Evolutionary conservation across 768 basidiomycete species (phyloP), one percentile per base, ranked within the genome.

Genomic region (Kwoniella heveanensis): DNA sequence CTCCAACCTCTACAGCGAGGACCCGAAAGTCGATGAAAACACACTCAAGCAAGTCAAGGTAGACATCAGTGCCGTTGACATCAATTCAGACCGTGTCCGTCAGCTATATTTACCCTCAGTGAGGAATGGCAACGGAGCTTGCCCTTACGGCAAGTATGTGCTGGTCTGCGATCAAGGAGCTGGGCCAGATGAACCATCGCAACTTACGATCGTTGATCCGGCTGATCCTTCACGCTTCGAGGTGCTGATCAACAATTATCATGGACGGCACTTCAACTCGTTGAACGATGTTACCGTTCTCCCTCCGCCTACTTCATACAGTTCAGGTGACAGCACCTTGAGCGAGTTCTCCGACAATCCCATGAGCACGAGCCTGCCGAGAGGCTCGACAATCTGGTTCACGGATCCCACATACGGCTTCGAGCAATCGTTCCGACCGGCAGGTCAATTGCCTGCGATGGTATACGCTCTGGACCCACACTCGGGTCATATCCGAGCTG

Each of bases 111-210:
- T 30, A 10, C 19, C 24, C 7, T 13, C 9, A 13, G 50, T 57
- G 30, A 3, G 21, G 5, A 39, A 49, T 24, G 64, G 64, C 22
- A 69, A 69, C 30, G 68, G 68, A 1, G 68, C 32, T 9, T 69
- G 68, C 30, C 59, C 54, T 19, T 69, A 50, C 22, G 54, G 54
- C 1, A 53, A 52, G 6, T 32, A 50, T 2, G n/a, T 71, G 13
- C 39, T 71, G 22, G 63, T 68, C 25, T 71, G 70, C 62, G 70
- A 68, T 21, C 70, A 71, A 61, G 70, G 70, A 4, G 21, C 17
- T 13, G 47, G 48, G 2, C 13, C 15, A 6, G 48, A 51, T 6
- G 5, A 21, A 1, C 63, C 67, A 9, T 68, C 66, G 8, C 51
- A 50, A 30, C 62, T 71, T 24, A 67, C 62, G 1, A 27, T 60